phyloP scores from a whole-genome alignment of 257 asterid genomes.

The Salvia miltiorrhiza region DNA sequence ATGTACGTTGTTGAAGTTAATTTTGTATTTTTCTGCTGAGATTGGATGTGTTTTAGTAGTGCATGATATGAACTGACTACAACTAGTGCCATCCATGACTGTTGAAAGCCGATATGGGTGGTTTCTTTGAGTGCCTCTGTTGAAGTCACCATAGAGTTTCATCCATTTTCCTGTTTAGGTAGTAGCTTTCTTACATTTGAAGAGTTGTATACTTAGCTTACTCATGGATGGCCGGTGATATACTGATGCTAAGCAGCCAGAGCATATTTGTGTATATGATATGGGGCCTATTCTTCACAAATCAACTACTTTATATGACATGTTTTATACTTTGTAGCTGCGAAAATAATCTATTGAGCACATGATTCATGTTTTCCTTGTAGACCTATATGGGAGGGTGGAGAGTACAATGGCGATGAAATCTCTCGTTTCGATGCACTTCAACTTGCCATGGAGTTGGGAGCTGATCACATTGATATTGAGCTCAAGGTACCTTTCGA shows the following conservation, averaged over 20 bases:
- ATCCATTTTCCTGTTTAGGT: neutral
- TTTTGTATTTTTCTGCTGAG: neutral
- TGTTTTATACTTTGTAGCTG: neutral
- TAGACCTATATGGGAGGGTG: constrained; percentile 99
- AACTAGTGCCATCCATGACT: constrained; percentile 2
- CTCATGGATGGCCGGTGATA: too few relatives aligned
- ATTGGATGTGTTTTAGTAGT: neutral
- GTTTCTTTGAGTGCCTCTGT: neutral
- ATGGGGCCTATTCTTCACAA: neutral
- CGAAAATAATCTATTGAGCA: neutral
- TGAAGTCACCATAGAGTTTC: neutral
- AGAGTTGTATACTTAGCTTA: neutral
- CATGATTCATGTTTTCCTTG: constrained; percentile 19
- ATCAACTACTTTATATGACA: neutral
- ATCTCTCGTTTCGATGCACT: constrained; percentile 59
- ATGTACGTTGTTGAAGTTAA: neutral
- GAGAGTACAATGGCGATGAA: constrained; percentile 86
- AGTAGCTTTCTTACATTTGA: neutral
- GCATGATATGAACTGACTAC: neutral
- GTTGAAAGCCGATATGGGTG: neutral
- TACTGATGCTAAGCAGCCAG: too few relatives aligned
- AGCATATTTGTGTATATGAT: neutral
- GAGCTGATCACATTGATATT: constrained; percentile 95
- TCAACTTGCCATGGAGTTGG: constrained; percentile 83
- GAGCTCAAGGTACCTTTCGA: constrained; percentile 72